A percentile compares a stretch with the other conserved stretches of the same genome.
Evolutionary conservation across 441 rosid genomes (phyloP).

Genomic region (Erodium moschatum): DNA sequence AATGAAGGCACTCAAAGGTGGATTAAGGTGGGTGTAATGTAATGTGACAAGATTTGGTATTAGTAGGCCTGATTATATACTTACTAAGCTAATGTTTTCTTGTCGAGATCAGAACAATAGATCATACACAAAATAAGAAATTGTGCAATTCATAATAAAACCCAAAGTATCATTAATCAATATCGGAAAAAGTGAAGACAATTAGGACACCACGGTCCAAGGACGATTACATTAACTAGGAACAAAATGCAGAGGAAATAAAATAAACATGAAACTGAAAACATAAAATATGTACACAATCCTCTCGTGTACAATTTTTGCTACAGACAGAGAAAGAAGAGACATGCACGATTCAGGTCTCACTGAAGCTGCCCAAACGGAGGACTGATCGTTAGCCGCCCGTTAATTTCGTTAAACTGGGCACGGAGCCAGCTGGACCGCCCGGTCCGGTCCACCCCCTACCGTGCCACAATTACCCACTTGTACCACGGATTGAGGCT

Average conservation of each 20-base stretch:
- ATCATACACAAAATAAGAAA: too few species aligned
- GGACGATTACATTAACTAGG: not conserved
- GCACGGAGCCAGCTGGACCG: not conserved
- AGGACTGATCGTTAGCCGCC: not conserved
- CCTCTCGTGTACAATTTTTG: not conserved
- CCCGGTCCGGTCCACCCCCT: too few species aligned
- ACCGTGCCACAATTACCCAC: too few species aligned
- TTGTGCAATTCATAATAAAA: too few species aligned
- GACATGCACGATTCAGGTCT: not conserved
- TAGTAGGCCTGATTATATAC: too few species aligned
- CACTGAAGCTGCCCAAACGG: not conserved
- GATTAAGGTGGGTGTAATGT: too few species aligned
- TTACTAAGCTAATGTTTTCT: too few species aligned
- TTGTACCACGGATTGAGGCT: too few species aligned
- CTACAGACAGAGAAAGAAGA: not conserved
- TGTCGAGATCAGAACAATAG: too few species aligned
- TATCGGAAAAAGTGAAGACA: not conserved
- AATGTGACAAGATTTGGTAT: too few species aligned
- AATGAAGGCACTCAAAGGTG: too few species aligned
- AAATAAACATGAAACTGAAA: not conserved
- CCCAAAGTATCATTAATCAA: not conserved
- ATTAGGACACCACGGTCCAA: not conserved
- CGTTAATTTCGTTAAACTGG: not conserved
- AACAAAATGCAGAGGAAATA: not conserved
- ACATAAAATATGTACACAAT: not conserved